Percentiles rank a stretch among this genome's conserved stretches.
Evolutionary conservation across 352 stramenopile genomes (phyloP).

Genomic region (Phytophthora meadii): DNA sequence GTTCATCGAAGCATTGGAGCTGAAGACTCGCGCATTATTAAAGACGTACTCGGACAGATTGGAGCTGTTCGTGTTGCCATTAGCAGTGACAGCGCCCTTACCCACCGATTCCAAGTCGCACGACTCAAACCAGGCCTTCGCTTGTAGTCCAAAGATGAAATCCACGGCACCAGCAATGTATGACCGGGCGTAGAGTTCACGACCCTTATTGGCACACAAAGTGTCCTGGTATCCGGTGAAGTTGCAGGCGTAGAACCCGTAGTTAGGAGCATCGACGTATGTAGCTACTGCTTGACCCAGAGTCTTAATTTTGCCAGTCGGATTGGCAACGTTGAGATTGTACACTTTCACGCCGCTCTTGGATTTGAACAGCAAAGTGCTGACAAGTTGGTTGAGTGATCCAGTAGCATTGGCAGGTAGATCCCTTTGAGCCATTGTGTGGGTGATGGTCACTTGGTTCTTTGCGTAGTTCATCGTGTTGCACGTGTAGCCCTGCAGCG

Average conservation of each 20-base stretch:
- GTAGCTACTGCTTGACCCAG: conserved; percentile 12
- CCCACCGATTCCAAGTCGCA: conserved; percentile 18
- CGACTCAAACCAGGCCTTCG: conserved; percentile 16
- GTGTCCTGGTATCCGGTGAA: conserved; percentile 21
- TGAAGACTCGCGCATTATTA: conserved; percentile 12
- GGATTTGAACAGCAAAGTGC: conserved; percentile 21
- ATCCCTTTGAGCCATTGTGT: conserved; percentile 18
- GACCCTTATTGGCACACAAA: conserved; percentile 13
- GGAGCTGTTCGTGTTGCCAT: conserved; percentile 10
- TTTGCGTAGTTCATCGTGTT: conserved; percentile 18
- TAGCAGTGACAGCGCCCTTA: conserved; percentile 12
- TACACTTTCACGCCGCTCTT: conserved; percentile 22
- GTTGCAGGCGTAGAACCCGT: conserved; percentile 18
- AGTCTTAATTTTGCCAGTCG: conserved; percentile 8
- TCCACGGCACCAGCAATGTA: conserved; percentile 14
- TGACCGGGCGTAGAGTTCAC: conserved; percentile 6
- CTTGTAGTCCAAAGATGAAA: conserved; percentile 10
- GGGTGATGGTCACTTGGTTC: conserved; percentile 23
- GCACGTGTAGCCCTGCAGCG: conserved; percentile 27
- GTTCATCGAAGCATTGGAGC: conserved; percentile 7
- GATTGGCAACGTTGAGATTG: conserved; percentile 27
- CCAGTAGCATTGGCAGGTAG: conserved; percentile 1
- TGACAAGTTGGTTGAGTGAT: conserved; percentile 12
- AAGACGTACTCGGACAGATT: conserved; percentile 21
- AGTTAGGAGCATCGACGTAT: conserved; percentile 9